Conservation (phyloP, 2,329 filamentous ascomycete species). For the Nothopassalora personata region DNA sequence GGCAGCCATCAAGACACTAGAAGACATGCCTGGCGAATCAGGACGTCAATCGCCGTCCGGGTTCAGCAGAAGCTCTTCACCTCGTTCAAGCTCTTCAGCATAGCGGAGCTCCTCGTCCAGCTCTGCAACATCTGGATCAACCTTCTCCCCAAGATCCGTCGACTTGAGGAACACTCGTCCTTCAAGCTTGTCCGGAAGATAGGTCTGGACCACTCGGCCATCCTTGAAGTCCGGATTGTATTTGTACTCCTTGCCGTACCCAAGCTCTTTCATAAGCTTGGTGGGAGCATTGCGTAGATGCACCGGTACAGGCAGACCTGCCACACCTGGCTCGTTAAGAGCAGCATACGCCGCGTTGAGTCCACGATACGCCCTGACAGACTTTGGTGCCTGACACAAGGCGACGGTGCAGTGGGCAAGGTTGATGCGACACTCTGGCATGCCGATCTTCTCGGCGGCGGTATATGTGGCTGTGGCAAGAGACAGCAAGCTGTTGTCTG, state of each 20-base stretch:
- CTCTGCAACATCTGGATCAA: slow-evolving; percentile 54
- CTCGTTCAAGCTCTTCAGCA: slow-evolving; percentile 17
- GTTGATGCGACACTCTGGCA: slow-evolving; percentile 91
- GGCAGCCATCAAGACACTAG: background rate
- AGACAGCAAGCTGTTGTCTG: slow-evolving; percentile 75
- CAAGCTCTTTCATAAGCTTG: slow-evolving; percentile 84
- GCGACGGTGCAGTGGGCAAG: slow-evolving; percentile 83
- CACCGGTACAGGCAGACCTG: slow-evolving; percentile 73
- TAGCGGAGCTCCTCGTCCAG: slow-evolving; percentile 19
- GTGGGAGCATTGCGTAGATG: slow-evolving; percentile 92
- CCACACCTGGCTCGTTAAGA: slow-evolving; percentile 75
- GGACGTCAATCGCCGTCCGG: slow-evolving; percentile 30
- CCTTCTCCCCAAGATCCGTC: slow-evolving; percentile 67
- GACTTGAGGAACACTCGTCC: slow-evolving; percentile 74
- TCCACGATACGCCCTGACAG: slow-evolving; percentile 76
- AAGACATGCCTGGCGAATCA: background rate
- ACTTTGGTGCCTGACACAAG: slow-evolving; percentile 75
- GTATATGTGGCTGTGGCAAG: slow-evolving; percentile 82
- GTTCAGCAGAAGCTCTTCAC: slow-evolving; percentile 22
- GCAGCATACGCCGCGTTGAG: slow-evolving; percentile 75
- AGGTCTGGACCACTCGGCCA: slow-evolving; percentile 79
- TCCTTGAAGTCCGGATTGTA: slow-evolving; percentile 88
- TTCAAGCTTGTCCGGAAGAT: slow-evolving; percentile 71
- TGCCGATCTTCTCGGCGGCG: slow-evolving; percentile 85
- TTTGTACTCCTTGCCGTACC: slow-evolving; percentile 88